Percentiles rank a stretch among this genome's conserved stretches.
Evolutionary conservation across 768 basidiomycete genomes (phyloP).

Genomic region (Roridomyces roridus): DNA sequence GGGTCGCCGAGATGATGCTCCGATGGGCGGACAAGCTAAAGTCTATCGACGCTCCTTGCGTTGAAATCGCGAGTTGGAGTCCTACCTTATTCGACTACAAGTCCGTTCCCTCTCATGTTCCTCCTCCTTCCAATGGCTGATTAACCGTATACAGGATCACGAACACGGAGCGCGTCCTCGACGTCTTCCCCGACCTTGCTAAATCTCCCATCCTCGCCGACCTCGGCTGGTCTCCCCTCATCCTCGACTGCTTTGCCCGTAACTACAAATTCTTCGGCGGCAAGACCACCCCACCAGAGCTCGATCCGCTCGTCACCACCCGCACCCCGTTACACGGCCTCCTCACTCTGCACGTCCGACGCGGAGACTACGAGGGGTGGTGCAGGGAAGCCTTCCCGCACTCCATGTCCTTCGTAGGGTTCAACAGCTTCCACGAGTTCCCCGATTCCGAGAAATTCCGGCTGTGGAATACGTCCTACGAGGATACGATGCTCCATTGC

Average conservation of each 20-base stretch:
- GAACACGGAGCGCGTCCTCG: constrained; percentile 47
- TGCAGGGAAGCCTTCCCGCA: constrained; percentile 46
- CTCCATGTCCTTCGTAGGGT: constrained; percentile 54
- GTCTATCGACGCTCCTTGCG: constrained; percentile 9
- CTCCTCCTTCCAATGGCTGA: too few relatives aligned
- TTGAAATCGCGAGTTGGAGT: constrained; percentile 9
- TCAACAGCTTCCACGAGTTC: constrained; percentile 58
- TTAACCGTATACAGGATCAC: constrained; percentile 50
- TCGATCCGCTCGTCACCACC: constrained; percentile 17
- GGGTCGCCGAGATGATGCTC: too few relatives aligned
- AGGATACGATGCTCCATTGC: constrained; percentile 46
- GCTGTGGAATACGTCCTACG: neutral
- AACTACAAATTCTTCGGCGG: constrained; percentile 56
- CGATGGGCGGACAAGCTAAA: constrained; percentile 8
- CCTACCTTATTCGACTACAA: constrained; percentile 16
- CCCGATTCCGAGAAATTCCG: constrained; percentile 40
- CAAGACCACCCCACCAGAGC: constrained; percentile 22
- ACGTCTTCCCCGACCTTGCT: constrained; percentile 50
- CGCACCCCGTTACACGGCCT: constrained; percentile 48
- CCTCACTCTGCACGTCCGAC: constrained; percentile 61
- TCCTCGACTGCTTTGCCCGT: constrained; percentile 51
- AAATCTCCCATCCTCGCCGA: constrained; percentile 54
- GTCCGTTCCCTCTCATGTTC: neutral
- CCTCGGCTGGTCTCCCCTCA: constrained; percentile 68
- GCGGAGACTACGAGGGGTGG: constrained; percentile 60